These are phyloP conservation scores for Colletotrichum costaricense DNA, from an alignment of 2,329 filamentous ascomycete genomes.

Conservation along the genomic window DNA sequence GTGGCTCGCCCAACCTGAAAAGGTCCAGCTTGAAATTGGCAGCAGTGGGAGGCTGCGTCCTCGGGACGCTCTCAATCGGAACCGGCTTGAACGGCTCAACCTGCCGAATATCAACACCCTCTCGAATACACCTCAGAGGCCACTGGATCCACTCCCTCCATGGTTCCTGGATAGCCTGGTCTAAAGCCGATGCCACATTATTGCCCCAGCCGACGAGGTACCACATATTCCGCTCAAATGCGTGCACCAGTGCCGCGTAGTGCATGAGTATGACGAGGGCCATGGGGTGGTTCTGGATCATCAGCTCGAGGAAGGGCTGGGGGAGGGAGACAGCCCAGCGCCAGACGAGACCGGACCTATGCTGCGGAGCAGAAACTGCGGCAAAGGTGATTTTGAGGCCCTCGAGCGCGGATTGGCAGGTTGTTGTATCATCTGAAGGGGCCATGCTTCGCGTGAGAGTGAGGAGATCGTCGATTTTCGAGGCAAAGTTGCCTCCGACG, in stretches of 20 bases:
- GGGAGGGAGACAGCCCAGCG: constrained; percentile 37
- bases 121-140: constrained; percentile 28
- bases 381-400: constrained; percentile 29
- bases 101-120: constrained; percentile 22
- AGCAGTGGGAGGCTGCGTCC: background rate
- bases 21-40: constrained; percentile 10
- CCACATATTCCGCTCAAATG: constrained; percentile 33
- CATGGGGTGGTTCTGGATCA: constrained; percentile 33
- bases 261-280: constrained; percentile 38
- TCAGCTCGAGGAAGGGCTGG: constrained; percentile 35
- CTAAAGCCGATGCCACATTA: constrained; percentile 15
- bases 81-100: background rate
- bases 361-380: constrained; percentile 14
- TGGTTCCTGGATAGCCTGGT: constrained; percentile 31
- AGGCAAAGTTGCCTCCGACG: constrained; percentile 9
- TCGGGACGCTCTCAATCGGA: background rate
- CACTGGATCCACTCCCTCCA: constrained; percentile 33
- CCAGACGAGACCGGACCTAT: constrained; percentile 34
- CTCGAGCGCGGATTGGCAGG: constrained; percentile 30
- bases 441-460: constrained; percentile 32
- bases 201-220: constrained; percentile 27
- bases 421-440: constrained; percentile 26
- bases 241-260: constrained; percentile 35
- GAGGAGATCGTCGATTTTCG: constrained; percentile 29
- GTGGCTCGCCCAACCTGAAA: constrained; percentile 14